A percentile compares a stretch with the other conserved stretches of the same genome.
Evolutionary conservation across 2,329 filamentous ascomycete genomes (phyloP).

Genomic region (Cladosporium sp.): DNA sequence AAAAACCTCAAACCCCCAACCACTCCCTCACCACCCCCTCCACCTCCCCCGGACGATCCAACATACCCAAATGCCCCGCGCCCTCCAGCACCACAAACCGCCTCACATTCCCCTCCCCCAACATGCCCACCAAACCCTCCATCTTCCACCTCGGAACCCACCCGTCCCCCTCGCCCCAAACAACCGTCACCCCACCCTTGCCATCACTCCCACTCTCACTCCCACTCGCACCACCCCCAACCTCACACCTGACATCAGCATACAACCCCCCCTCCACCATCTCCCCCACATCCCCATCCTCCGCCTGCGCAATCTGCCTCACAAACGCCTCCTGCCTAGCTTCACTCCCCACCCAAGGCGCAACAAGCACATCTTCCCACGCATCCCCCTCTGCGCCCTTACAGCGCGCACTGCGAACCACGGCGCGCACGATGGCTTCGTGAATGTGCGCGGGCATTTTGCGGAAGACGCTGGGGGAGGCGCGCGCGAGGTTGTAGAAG

Average conservation of each 20-base stretch:
- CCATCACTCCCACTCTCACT: background rate
- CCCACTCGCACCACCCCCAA: background rate
- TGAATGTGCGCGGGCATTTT: constrained; percentile 33
- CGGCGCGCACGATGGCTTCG: constrained; percentile 35
- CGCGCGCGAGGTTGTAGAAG: constrained; percentile 39
- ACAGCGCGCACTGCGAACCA: constrained; percentile 37
- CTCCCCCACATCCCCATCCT: constrained; percentile 35
- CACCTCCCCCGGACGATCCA: constrained; percentile 39
- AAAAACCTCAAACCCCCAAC: constrained; percentile 16
- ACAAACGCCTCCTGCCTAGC: constrained; percentile 35
- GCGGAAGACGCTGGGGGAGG: constrained; percentile 23
- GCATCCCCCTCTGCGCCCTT: constrained; percentile 24
- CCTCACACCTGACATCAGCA: constrained; percentile 30
- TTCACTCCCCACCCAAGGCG: constrained; percentile 27
- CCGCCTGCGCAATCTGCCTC: constrained; percentile 37
- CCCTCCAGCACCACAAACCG: constrained; percentile 35
- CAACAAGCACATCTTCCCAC: constrained; percentile 34
- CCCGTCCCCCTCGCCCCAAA: constrained; percentile 42
- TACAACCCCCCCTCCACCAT: constrained; percentile 35
- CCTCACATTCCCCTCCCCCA: constrained; percentile 26
- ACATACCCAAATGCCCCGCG: constrained; percentile 44
- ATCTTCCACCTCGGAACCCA: constrained; percentile 43
- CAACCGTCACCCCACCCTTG: constrained; percentile 35
- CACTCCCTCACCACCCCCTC: constrained; percentile 36
- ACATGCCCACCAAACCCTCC: constrained; percentile 25